Evolutionary conservation across 495 filamentous ascomycete species (phyloP).

Genomic region (Tuber aestivum): DNA sequence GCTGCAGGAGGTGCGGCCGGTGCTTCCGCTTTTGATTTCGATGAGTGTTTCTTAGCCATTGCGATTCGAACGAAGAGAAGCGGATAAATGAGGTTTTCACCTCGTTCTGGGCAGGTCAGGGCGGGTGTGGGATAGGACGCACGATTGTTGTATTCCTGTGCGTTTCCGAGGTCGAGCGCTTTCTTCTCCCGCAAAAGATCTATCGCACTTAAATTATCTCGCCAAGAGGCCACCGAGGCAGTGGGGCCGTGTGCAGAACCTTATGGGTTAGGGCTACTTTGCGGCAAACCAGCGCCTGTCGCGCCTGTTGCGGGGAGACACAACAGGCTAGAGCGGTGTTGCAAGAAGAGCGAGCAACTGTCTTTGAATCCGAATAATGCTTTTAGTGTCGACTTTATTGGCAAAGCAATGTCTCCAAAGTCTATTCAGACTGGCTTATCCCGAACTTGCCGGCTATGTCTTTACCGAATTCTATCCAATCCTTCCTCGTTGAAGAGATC

Average conservation of each 20-base stretch:
- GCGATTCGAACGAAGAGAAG: conserved; percentile 45
- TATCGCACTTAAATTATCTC: no score
- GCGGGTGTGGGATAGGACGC: conserved; percentile 3
- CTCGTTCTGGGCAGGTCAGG: conserved; percentile 31
- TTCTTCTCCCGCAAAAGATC: neutral
- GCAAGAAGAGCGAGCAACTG: neutral
- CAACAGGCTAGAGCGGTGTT: conserved; percentile 3
- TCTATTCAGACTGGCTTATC: conserved; percentile 1
- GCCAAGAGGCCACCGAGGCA: no score
- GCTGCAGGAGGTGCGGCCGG: conserved; percentile 23
- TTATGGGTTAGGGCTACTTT: neutral
- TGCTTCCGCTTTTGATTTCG: conserved; percentile 42
- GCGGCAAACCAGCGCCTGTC: neutral
- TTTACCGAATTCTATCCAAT: conserved; percentile 25
- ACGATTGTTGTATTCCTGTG: conserved; percentile 7
- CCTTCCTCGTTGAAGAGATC: conserved; percentile 12
- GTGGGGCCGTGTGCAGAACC: neutral
- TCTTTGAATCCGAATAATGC: neutral
- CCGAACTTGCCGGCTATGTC: conserved; percentile 12
- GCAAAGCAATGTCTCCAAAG: conserved; percentile 9
- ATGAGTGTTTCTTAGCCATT: conserved; percentile 45
- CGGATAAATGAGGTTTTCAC: conserved; percentile 40
- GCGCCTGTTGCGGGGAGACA: conserved; percentile 1
- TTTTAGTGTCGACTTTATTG: neutral
- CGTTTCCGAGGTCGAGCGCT: conserved; percentile 5